phyloP scores from a whole-genome alignment of 495 filamentous ascomycete species.

The Trichoderma parareesei region DNA sequence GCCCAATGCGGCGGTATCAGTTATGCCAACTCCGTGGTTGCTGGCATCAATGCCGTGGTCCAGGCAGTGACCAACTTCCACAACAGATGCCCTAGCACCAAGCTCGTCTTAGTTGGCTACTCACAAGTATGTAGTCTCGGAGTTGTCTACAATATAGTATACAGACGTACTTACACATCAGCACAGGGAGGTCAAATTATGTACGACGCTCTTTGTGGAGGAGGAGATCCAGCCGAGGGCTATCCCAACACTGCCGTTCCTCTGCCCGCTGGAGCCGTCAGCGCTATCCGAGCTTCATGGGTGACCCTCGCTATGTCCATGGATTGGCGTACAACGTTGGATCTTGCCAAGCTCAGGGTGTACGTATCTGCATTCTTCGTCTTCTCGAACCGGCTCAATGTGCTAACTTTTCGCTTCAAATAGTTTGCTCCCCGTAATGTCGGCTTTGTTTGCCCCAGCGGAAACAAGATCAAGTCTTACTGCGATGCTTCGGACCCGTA shows the following conservation, averaged over 20 bases:
- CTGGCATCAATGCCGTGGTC: conserved; percentile 47
- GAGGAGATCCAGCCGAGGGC: conserved; percentile 16
- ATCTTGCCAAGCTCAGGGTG: conserved; percentile 46
- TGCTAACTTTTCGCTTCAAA: background rate
- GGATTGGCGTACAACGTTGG: conserved; percentile 55
- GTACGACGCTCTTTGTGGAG: conserved; percentile 56
- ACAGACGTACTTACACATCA: background rate
- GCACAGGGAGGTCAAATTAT: conserved; percentile 54
- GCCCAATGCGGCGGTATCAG: conserved; percentile 38
- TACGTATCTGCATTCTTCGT: conserved; percentile 25
- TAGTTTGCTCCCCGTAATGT: conserved; percentile 50
- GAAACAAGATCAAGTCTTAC: conserved; percentile 51
- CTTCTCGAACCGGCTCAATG: background rate
- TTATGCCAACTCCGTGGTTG: conserved; percentile 44
- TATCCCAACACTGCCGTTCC: conserved; percentile 29
- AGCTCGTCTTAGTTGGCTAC: conserved; percentile 56
- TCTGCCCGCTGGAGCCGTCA: conserved; percentile 31
- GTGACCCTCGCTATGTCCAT: conserved; percentile 45
- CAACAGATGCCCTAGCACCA: conserved; percentile 44
- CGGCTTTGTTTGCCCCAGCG: conserved; percentile 48
- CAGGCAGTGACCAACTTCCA: conserved; percentile 49
- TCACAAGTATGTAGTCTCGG: conserved; percentile 36
- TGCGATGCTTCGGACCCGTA: conserved; percentile 57
- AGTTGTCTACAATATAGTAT: background rate
- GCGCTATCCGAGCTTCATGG: conserved; percentile 54